Base-by-base conservation (phyloP, 1,139 yeast genomes). In the Yamadazyma atlantica region DNA sequence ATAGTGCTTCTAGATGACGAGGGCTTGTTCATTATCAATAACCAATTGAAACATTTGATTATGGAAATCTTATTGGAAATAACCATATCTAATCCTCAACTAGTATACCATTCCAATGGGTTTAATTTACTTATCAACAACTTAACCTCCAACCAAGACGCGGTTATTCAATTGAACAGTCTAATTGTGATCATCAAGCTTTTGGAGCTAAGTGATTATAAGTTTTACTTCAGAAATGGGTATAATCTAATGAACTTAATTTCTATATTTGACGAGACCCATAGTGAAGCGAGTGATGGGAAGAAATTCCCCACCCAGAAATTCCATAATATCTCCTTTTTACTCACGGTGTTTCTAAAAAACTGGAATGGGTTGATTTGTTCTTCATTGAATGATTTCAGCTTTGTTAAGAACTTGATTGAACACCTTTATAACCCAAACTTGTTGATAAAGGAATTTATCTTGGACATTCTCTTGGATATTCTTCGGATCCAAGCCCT, bases 281-380 rank as follows among this genome's bases (percentile, higher is more conserved):
- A 15, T 16, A 16, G 21, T 16, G 30, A 28, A 4, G 21, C n/a
- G n/a, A n/a, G n/a, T n/a, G n/a, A n/a, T n/a, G n/a, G n/a, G n/a
- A n/a, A n/a, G n/a, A n/a, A n/a, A n/a, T 29, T 44, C 25, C 46
- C 45, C 10, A 43, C 42, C 18, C 40, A 42, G 22, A 77, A 71
- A 46, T 61, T 87, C 23, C 84, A 82, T 42, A 75, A 74, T 45
- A 66, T 80, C n/a, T 78, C 92, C 0, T 71, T 76, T 33, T 67
- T 87, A 10, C 59, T 90, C 3, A 66, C 86, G 0, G 58, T 75
- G 3, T 61, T 87, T 21, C 60, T 92, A 36, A 84, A 86, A 44
- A 75, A 80, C 33, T 85, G 94, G 80, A 73, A 85, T 14, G 98
- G 98, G 0, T 55, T 89, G 10, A 73, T 85, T 46, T 76, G 85